These are phyloP conservation scores for Conticribra guillardii DNA, from an alignment of 108 stramenopile genomes.

Conservation along the genomic window DNA sequence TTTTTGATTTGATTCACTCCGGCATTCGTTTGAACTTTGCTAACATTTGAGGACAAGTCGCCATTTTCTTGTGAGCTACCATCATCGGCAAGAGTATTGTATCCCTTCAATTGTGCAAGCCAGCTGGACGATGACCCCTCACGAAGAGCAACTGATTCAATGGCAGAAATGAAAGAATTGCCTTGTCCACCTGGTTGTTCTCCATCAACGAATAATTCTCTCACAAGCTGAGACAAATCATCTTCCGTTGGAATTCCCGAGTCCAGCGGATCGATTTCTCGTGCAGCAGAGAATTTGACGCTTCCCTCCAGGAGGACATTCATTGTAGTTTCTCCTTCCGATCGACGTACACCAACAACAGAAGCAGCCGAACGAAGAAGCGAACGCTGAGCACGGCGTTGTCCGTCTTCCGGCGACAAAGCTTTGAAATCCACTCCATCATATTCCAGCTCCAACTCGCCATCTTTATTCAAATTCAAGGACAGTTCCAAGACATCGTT, in stretches of 20 bases:
- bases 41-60: neutral
- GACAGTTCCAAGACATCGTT: conserved; percentile 1
- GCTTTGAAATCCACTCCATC: neutral
- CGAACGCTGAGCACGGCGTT: neutral
- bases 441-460: neutral
- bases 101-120: conserved; percentile 6
- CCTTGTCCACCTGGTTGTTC: neutral
- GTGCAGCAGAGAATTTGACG: neutral
- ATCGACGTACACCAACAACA: neutral
- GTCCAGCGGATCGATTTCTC: neutral
- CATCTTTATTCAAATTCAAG: neutral
- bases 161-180: neutral
- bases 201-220: conserved; percentile 4
- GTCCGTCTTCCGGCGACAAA: neutral
- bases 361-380: neutral
- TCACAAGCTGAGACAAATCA: conserved; percentile 1
- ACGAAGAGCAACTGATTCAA: neutral
- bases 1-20: neutral
- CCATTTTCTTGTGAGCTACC: neutral
- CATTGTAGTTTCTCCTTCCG: neutral
- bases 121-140: neutral
- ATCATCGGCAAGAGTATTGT: neutral
- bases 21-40: neutral
- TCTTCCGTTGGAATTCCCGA: neutral
- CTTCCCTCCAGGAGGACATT: conserved; percentile 11